These are phyloP conservation scores for Citrus mangshanensis DNA, from an alignment of 345 rosid genomes.

Conservation along the genomic window DNA sequence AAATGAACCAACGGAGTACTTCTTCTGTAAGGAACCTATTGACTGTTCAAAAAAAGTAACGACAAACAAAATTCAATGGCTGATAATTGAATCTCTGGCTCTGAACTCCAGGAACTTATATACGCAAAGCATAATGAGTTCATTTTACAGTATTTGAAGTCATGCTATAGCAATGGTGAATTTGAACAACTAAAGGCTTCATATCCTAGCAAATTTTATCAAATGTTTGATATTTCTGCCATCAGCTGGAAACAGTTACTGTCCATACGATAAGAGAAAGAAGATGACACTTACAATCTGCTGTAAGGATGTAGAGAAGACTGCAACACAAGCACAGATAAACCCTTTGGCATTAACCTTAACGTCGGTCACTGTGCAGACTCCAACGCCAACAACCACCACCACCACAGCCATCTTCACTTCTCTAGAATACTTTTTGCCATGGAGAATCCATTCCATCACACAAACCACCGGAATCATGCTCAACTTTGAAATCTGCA, in stretches of 20 bases:
- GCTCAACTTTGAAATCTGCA: slow-evolving; percentile 87
- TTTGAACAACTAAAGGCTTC: background rate
- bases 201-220: background rate
- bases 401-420: slow-evolving; percentile 75
- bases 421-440: slow-evolving; percentile 67
- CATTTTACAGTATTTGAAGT: too few species aligned
- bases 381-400: slow-evolving; percentile 86
- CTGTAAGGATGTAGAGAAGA: slow-evolving; percentile 82
- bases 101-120: background rate
- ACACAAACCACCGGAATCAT: slow-evolving; percentile 97
- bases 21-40: slow-evolving; percentile 87
- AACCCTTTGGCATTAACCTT: slow-evolving; percentile 90
- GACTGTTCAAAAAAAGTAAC: slow-evolving; percentile 42
- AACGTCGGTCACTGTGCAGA: slow-evolving; percentile 93
- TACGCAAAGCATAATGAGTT: too few species aligned
- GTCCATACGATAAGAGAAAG: background rate
- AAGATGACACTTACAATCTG: slow-evolving; percentile 71
- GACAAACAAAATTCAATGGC: slow-evolving; percentile 7
- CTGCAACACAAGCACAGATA: slow-evolving; percentile 71
- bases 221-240: background rate
- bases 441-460: slow-evolving; percentile 93
- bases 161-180: background rate
- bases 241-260: background rate
- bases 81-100: background rate
- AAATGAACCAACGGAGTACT: slow-evolving; percentile 90